Evolutionary conservation across 352 stramenopile genomes (phyloP), one percentile per base, ranked within the genome.

Genomic region (Lagenidium giganteum): DNA sequence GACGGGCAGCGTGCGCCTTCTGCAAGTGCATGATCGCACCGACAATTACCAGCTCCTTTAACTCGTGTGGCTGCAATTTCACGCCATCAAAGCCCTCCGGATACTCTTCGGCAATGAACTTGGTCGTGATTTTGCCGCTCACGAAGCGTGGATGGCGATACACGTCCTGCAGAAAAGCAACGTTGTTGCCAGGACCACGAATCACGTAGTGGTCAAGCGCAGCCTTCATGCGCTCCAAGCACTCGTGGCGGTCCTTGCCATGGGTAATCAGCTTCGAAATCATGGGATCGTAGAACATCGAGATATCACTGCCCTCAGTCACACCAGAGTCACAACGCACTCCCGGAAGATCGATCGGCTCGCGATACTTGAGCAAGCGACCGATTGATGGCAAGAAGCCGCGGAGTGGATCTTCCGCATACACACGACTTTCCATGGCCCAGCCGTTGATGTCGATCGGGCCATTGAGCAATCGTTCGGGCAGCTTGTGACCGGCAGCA

Each of bases 261-360:
- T 88, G 70, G 21, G 86, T 91, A 51, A 98, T 93, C 26, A 98
- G 71, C 62, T 98, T 98, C 24, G 80, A 96, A 54, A 98, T 96
- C 81, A 98, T 98, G 0, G 95, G 94, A 64, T 98, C 95, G 57
- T 98, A 98, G 48, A 95, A 95, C 56, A 97, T 96, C 20, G 74
- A 91, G 38, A 98, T 96, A 33, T 96, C 83, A 35, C 79, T 83
- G 38, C 95, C 95, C 61, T 96, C 77, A 4, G 62, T 77, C 31
- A 98, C 87, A 34, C 94, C 95, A 6, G 87, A 88, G 66, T 98
- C 95, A 21, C 97, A 68, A 26, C 95, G 84, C 20, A 97, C 76
- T 29, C 75, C 79, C 0, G 61, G 64, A 9, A 83, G 55, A 37
- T 77, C 47, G 27, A 58, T 63, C 8, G 96, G 95, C 59, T 98